Evolutionary conservation across 2,329 filamentous ascomycete genomes (phyloP).

Genomic region (Clarireedia homoeocarpa): DNA sequence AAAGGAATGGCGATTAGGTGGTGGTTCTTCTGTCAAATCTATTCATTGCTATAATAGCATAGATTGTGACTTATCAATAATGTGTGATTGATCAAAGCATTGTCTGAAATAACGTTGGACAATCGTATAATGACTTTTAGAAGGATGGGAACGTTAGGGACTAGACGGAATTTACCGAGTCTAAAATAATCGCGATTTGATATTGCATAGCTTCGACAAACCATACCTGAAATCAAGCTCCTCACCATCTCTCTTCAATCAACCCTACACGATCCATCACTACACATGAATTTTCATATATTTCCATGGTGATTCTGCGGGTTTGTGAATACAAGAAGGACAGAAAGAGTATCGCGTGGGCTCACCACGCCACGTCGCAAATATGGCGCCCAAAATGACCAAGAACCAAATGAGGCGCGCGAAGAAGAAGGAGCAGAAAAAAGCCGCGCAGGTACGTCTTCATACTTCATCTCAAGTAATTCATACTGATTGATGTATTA

Average conservation of each 20-base stretch:
- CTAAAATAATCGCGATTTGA: slow-evolving; percentile 20
- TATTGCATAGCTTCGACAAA: slow-evolving; percentile 7
- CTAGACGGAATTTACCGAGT: slow-evolving; percentile 12
- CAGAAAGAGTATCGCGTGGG: slow-evolving; percentile 2
- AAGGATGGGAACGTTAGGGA: no score
- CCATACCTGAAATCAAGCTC: background rate
- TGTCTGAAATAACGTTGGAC: no score
- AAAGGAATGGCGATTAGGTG: background rate
- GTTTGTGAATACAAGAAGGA: background rate
- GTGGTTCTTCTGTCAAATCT: background rate
- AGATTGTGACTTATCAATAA: no score
- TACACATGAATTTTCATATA: background rate
- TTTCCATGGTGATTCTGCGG: no score
- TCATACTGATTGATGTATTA: slow-evolving; percentile 5
- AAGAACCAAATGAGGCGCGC: slow-evolving; percentile 92
- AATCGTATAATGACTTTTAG: no score
- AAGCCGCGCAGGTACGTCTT: slow-evolving; percentile 45
- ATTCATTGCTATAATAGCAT: background rate
- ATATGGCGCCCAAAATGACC: slow-evolving; percentile 68
- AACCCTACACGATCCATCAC: background rate
- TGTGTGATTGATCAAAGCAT: no score
- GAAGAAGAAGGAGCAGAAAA: slow-evolving; percentile 90
- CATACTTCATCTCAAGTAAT: background rate
- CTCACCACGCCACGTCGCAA: slow-evolving; percentile 27
- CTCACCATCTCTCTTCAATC: background rate